Conservation (phyloP, 345 rosid species). For the Eucalyptus guilfoylei region DNA sequence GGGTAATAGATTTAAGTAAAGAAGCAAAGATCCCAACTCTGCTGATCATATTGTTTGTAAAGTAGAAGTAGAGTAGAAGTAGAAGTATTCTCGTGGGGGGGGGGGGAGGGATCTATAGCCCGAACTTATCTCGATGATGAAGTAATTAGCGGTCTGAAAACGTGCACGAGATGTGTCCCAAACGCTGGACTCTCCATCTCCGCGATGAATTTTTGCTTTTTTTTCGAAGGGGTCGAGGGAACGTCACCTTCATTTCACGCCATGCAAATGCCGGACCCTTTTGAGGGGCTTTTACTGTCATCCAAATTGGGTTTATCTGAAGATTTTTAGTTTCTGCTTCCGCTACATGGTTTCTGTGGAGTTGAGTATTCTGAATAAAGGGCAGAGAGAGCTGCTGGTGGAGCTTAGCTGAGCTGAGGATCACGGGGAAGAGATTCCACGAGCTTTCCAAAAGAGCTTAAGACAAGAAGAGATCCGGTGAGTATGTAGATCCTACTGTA, state of each 20-base stretch:
- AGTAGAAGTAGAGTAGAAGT: not conserved
- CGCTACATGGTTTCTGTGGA: not conserved
- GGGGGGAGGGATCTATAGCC: not conserved
- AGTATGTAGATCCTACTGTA: not conserved
- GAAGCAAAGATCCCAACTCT: not conserved
- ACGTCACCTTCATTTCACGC: not conserved
- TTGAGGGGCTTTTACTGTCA: not conserved
- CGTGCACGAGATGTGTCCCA: not conserved
- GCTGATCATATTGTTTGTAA: not conserved
- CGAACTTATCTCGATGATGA: not conserved
- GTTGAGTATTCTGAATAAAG: not conserved
- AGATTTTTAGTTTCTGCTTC: not conserved
- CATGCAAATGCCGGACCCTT: not conserved
- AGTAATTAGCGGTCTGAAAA: not conserved
- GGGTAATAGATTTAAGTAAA: not conserved
- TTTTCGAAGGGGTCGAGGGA: not conserved
- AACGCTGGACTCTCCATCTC: not conserved
- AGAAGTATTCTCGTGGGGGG: not conserved
- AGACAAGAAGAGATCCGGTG: not conserved
- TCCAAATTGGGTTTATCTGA: not conserved
- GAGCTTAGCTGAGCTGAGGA: not conserved
- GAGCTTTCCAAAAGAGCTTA: not conserved
- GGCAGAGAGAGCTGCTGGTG: not conserved
- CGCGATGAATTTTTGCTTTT: not conserved
- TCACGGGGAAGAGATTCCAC: not conserved